Evolutionary conservation across 2,329 filamentous ascomycete genomes (phyloP).

Genomic region (Verticillium zaregamsianum): DNA sequence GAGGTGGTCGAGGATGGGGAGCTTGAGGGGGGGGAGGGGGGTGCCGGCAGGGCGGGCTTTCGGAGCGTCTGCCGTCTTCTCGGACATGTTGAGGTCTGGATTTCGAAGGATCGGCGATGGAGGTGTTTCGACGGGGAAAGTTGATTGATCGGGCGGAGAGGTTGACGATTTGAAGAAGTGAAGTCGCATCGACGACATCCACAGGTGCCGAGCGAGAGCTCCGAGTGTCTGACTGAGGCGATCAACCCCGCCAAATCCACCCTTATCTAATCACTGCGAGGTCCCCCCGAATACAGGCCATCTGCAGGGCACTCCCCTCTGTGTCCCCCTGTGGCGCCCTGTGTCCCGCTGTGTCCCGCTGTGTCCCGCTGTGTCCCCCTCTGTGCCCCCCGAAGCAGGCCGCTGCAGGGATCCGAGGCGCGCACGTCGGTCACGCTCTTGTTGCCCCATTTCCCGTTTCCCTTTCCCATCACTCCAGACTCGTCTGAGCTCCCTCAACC

Average conservation of each 20-base stretch:
- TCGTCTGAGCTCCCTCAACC: background rate
- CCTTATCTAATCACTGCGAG: constrained; percentile 7
- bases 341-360: too few relatives aligned
- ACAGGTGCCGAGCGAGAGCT: too few relatives aligned
- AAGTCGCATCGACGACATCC: too few relatives aligned
- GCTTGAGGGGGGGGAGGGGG: constrained; percentile 64
- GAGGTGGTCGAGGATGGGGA: constrained; percentile 75
- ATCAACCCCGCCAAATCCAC: constrained; percentile 11
- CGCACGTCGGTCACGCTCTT: background rate
- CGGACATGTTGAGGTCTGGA: background rate
- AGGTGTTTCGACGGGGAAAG: background rate
- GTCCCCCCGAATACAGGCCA: background rate
- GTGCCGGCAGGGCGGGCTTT: constrained; percentile 32
- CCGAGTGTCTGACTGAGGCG: too few relatives aligned
- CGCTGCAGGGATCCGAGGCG: constrained; percentile 5
- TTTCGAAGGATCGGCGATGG: background rate
- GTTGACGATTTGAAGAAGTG: constrained; percentile 5
- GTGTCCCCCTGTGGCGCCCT: background rate
- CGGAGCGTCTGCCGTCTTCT: constrained; percentile 4
- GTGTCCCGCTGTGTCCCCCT: too few relatives aligned
- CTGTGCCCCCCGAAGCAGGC: background rate
- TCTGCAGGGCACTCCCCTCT: background rate
- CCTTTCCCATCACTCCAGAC: background rate
- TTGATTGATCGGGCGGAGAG: background rate
- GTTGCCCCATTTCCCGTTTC: background rate